Evolutionary conservation across 2,329 filamentous ascomycete genomes (phyloP).

Genomic region (Capronia epimyces): DNA sequence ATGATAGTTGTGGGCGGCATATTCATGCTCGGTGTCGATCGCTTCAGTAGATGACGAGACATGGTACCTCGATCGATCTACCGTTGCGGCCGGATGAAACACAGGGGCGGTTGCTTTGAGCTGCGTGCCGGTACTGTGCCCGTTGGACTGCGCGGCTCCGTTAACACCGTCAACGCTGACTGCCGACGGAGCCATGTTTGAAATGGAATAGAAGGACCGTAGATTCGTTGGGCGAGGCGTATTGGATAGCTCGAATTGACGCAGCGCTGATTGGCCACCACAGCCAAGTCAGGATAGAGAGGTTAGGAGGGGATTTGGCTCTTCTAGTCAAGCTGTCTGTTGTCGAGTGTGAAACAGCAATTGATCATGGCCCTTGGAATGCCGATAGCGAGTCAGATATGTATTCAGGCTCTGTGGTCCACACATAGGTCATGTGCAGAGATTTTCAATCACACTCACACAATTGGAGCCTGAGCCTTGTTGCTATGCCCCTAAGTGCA

Average conservation of each 20-base stretch:
- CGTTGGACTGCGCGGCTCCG: constrained; percentile 15
- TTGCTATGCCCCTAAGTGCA: constrained; percentile 27
- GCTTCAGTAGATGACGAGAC: constrained; percentile 71
- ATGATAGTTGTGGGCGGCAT: constrained; percentile 97
- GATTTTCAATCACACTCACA: constrained; percentile 19
- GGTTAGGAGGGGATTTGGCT: neutral
- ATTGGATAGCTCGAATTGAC: constrained; percentile 4
- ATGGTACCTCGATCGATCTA: constrained; percentile 55
- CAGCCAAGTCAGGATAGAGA: neutral
- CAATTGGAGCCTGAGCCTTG: constrained; percentile 10
- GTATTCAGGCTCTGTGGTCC: constrained; percentile 10
- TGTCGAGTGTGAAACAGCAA: neutral
- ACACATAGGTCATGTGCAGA: constrained; percentile 27
- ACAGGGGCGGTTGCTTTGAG: constrained; percentile 40
- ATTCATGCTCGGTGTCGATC: constrained; percentile 73
- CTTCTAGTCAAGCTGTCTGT: neutral
- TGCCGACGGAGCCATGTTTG: constrained; percentile 23
- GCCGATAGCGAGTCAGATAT: constrained; percentile 11
- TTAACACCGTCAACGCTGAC: constrained; percentile 15
- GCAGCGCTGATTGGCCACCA: constrained; percentile 17
- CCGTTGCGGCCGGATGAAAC: constrained; percentile 36
- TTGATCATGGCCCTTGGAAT: neutral
- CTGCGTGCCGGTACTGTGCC: constrained; percentile 18
- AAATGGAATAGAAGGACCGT: neutral
- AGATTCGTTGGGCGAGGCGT: neutral